Evolutionary conservation across 345 rosid species (phyloP).

Genomic region (Citrus australasica): DNA sequence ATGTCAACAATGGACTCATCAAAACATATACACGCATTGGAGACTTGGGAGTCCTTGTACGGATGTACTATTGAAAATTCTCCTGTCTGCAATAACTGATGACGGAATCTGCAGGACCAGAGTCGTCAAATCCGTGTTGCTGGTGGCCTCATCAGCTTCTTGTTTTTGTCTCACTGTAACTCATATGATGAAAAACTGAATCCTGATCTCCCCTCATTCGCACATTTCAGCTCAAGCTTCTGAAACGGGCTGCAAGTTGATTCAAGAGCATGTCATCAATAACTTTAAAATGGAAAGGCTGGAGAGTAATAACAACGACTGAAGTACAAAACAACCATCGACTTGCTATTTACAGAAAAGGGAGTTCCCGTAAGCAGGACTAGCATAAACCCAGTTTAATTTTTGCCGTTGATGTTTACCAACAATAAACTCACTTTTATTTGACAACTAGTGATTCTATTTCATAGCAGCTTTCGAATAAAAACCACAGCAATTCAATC

Average conservation of each 20-base stretch:
- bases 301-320: background rate
- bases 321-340: background rate
- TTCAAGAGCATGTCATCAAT: constrained; percentile 5
- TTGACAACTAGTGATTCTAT: background rate
- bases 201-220: constrained; percentile 71
- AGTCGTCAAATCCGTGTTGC: background rate
- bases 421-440: background rate
- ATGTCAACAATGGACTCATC: too few relatives aligned
- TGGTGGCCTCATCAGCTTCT: background rate
- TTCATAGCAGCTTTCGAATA: background rate
- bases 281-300: background rate
- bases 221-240: constrained; percentile 84
- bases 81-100: background rate
- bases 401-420: background rate
- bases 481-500: background rate
- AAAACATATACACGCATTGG: background rate
- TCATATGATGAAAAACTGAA: constrained; percentile 82
- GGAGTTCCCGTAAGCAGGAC: background rate
- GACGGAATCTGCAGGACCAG: background rate
- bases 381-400: background rate
- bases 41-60: background rate
- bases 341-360: background rate
- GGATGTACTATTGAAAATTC: background rate
- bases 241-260: constrained; percentile 73
- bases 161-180: constrained; percentile 45